Evolutionary conservation across 2,329 filamentous ascomycete genomes (phyloP).

Genomic region (Fusarium multiceps): DNA sequence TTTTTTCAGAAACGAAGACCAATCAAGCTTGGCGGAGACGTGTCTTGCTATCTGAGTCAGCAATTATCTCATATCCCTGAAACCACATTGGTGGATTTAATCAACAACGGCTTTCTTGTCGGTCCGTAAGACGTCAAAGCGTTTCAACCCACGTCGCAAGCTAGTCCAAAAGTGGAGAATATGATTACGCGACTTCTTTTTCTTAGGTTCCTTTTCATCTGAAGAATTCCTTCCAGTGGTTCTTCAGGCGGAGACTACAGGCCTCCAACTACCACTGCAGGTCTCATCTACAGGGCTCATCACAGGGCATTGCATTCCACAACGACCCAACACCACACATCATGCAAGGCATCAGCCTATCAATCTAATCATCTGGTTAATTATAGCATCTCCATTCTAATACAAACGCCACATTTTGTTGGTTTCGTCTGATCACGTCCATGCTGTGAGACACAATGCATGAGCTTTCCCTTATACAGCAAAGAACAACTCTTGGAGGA

Average conservation of each 20-base stretch:
- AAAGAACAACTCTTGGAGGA: background rate
- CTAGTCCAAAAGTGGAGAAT: background rate
- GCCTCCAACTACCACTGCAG: background rate
- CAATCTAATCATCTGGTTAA: background rate
- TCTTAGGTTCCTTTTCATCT: background rate
- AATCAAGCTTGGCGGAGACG: constrained; percentile 6
- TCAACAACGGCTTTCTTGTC: background rate
- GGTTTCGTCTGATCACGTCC: background rate
- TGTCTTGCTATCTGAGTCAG: constrained; percentile 6
- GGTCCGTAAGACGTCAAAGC: constrained; percentile 3
- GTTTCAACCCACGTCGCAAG: constrained; percentile 19
- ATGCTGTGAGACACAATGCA: background rate
- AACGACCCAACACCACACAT: background rate
- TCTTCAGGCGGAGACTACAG: background rate
- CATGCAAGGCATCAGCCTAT: background rate
- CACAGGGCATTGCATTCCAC: background rate
- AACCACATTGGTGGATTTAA: constrained; percentile 17
- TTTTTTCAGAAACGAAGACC: constrained; percentile 2
- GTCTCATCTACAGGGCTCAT: background rate
- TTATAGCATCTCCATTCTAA: background rate
- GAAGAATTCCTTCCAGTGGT: background rate
- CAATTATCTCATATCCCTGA: background rate
- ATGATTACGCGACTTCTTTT: background rate
- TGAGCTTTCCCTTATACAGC: background rate
- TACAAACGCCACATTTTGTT: background rate